These are phyloP conservation scores for Cercospora zeina DNA, from an alignment of 2,329 filamentous ascomycete species.

Conservation along the genomic window DNA sequence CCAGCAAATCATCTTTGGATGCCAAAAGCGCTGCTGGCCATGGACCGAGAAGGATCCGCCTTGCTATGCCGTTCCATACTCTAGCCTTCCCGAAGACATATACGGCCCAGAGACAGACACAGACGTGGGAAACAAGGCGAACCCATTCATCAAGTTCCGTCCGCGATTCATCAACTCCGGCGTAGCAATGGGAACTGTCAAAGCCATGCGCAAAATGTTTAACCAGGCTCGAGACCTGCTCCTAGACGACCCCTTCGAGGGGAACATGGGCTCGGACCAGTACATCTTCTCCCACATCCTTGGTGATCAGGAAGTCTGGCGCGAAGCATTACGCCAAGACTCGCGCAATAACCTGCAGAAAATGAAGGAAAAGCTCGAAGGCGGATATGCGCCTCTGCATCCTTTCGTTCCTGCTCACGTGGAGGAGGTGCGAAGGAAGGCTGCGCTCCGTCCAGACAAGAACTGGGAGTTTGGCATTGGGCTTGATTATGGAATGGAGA, in stretches of 20 bases:
- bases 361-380: slow-evolving; percentile 20
- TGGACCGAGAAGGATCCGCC: slow-evolving; percentile 48
- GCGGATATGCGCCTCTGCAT: slow-evolving; percentile 21
- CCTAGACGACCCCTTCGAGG: slow-evolving; percentile 21
- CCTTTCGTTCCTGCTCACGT: slow-evolving; percentile 28
- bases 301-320: slow-evolving; percentile 38
- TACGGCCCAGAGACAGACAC: slow-evolving; percentile 52
- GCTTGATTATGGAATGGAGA: slow-evolving; percentile 34
- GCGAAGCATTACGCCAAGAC: slow-evolving; percentile 45
- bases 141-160: slow-evolving; percentile 43
- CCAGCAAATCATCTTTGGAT: slow-evolving; percentile 58
- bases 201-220: slow-evolving; percentile 36
- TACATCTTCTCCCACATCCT: slow-evolving; percentile 39
- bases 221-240: slow-evolving; percentile 39
- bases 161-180: slow-evolving; percentile 46
- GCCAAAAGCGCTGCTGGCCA: slow-evolving; percentile 55
- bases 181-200: slow-evolving; percentile 31
- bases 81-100: slow-evolving; percentile 52
- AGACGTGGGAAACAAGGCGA: slow-evolving; percentile 46
- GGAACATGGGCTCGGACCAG: slow-evolving; percentile 42
- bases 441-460: slow-evolving; percentile 46
- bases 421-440: slow-evolving; percentile 30
- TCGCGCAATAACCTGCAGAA: slow-evolving; percentile 15
- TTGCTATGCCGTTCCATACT: slow-evolving; percentile 57
- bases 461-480: slow-evolving; percentile 40